A percentile compares a stretch with the other conserved stretches of the same genome.
Conservation (phyloP, 306 rosid genomes). For the Lathyrus oleraceus region DNA sequence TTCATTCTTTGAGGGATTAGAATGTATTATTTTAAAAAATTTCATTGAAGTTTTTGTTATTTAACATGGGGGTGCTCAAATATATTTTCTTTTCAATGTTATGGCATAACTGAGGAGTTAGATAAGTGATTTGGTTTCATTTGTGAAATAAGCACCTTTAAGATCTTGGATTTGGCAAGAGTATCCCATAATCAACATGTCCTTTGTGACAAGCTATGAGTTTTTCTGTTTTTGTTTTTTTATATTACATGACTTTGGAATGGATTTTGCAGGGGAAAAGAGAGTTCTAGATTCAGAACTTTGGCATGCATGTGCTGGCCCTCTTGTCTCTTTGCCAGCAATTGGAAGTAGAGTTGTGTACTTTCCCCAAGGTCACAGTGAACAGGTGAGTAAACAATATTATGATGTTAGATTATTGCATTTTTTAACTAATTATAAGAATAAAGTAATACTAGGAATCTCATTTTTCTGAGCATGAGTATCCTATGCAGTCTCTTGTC, state of each 20-base stretch:
- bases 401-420: slow-evolving; percentile 27
- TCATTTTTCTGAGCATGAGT: slow-evolving; percentile 27
- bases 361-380: slow-evolving; percentile 98
- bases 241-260: slow-evolving; percentile 25
- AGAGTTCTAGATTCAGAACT: slow-evolving; percentile 93
- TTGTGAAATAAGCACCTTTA: slow-evolving; percentile 18
- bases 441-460: slow-evolving; percentile 38
- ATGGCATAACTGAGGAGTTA: slow-evolving; percentile 22
- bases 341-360: slow-evolving; percentile 90
- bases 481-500: slow-evolving; percentile 29
- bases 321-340: slow-evolving; percentile 89
- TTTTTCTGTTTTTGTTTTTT: no score
- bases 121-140: slow-evolving; percentile 39
- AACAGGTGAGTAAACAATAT: slow-evolving; percentile 60
- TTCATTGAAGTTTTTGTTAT: background rate
- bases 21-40: background rate
- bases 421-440: slow-evolving; percentile 32
- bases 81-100: no score
- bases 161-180: slow-evolving; percentile 42
- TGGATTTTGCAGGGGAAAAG: slow-evolving; percentile 75
- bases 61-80: no score
- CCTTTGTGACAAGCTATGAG: no score
- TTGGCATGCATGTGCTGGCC: slow-evolving; percentile 99
- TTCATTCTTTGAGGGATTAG: background rate
- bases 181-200: slow-evolving; percentile 8